Evolutionary conservation across 1,139 yeast species (phyloP).

Genomic region (Yamadazyma membranifaciens): DNA sequence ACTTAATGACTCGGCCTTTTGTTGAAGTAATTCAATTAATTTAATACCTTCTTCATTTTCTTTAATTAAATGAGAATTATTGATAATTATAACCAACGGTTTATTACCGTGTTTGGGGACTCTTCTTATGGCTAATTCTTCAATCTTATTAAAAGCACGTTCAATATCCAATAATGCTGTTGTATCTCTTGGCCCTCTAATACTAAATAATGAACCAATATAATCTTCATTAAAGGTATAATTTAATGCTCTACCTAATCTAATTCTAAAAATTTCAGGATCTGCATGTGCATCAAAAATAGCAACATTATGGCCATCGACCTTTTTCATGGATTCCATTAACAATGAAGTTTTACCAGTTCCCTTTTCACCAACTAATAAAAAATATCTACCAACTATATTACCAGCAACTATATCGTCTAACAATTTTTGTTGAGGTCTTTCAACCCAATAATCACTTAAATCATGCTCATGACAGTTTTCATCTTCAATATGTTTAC

Average conservation of each 20-base stretch:
- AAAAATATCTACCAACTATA: constrained; percentile 63
- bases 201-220: constrained; percentile 78
- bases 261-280: constrained; percentile 75
- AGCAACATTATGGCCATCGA: constrained; percentile 64
- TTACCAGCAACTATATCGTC: constrained; percentile 68
- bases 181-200: constrained; percentile 82
- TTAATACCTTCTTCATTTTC: constrained; percentile 72
- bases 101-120: constrained; percentile 31
- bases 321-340: constrained; percentile 66
- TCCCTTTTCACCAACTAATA: constrained; percentile 81
- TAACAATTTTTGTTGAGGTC: constrained; percentile 65
- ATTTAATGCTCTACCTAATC: constrained; percentile 74
- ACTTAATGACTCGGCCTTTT: constrained; percentile 75
- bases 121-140: constrained; percentile 64
- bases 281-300: constrained; percentile 84
- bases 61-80: constrained; percentile 71
- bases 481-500: constrained; percentile 25
- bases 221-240: constrained; percentile 79
- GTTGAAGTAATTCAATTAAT: constrained; percentile 75
- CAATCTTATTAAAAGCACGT: constrained; percentile 74
- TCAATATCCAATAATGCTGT: constrained; percentile 81
- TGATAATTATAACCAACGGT: constrained; percentile 70
- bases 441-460: constrained; percentile 55
- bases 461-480: constrained; percentile 19
- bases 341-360: constrained; percentile 80